phyloP scores from a whole-genome alignment of 139 green algal genomes.

The Chlorella sp. region DNA sequence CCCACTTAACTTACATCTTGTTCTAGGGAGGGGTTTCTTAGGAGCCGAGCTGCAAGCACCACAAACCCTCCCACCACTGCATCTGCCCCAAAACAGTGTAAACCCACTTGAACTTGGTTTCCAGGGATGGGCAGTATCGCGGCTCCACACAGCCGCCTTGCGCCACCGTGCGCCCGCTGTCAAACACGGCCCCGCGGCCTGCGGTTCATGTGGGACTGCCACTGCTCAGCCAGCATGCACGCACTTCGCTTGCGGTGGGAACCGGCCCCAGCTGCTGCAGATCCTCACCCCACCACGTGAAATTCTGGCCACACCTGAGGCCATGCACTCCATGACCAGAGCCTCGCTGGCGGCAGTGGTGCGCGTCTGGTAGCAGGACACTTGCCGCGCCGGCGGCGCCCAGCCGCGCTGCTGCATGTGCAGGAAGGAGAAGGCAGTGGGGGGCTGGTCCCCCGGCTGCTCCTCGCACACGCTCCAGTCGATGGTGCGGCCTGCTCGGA shows the following conservation, averaged over 20 bases:
- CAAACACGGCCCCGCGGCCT: slow-evolving; percentile 41
- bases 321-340: slow-evolving; percentile 46
- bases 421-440: slow-evolving; percentile 62
- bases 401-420: slow-evolving; percentile 41
- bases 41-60: too few species aligned
- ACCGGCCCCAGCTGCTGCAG: too few species aligned
- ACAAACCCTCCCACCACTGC: neutral
- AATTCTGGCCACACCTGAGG: slow-evolving; percentile 3
- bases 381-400: slow-evolving; percentile 38
- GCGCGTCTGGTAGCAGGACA: slow-evolving; percentile 52
- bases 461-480: slow-evolving; percentile 50
- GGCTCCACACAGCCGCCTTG: slow-evolving; percentile 55
- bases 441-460: slow-evolving; percentile 50
- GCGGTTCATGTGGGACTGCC: too few species aligned
- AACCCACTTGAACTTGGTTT: slow-evolving; percentile 59
- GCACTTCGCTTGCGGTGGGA: too few species aligned
- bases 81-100: neutral
- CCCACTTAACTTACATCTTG: too few species aligned
- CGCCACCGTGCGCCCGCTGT: slow-evolving; percentile 11
- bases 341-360: slow-evolving; percentile 58
- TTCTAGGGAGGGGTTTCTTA: too few species aligned
- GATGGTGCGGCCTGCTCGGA: slow-evolving; percentile 47
- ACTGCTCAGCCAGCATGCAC: too few species aligned
- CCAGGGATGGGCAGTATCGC: slow-evolving; percentile 66
- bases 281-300: too few species aligned